Conservation (phyloP, 106 monocot species). For the Apostasia shenzhenica region DNA sequence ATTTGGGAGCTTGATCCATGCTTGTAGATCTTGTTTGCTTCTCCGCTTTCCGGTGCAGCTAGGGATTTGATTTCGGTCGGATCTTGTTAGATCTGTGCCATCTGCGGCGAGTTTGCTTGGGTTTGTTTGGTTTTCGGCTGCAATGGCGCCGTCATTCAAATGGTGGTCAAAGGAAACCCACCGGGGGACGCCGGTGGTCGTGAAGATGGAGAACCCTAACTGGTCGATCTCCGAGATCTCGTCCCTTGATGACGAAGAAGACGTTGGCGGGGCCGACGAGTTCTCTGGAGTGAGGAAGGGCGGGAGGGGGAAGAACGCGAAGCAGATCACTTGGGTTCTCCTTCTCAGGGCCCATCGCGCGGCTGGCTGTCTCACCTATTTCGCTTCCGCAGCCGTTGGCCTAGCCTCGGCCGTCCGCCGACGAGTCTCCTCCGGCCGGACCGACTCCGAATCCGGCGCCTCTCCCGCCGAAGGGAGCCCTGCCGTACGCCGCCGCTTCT, state of each 20-base stretch:
- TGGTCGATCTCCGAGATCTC: constrained; percentile 43
- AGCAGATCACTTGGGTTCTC: constrained; percentile 88
- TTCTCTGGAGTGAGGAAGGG: constrained; percentile 21
- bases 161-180: constrained; percentile 53
- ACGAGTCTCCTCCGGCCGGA: constrained; percentile 57
- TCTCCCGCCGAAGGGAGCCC: constrained; percentile 19
- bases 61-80: neutral
- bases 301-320: constrained; percentile 67
- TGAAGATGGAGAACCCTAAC: constrained; percentile 91
- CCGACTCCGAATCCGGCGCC: constrained; percentile 37
- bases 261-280: constrained; percentile 1
- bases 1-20: neutral
- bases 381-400: constrained; percentile 35
- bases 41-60: neutral
- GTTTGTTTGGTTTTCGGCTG: constrained; percentile 1
- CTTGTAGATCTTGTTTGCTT: neutral
- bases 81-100: neutral
- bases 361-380: constrained; percentile 68
- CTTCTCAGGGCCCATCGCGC: constrained; percentile 83
- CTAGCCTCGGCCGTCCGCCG: constrained; percentile 54
- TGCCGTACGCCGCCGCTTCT: constrained; percentile 38
- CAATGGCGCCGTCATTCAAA: constrained; percentile 48
- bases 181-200: constrained; percentile 63
- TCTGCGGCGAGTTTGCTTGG: neutral
- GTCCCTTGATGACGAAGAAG: constrained; percentile 23